Evolutionary conservation across 805 yeast species (phyloP), one percentile per base, ranked within the genome.

Genomic region (Starmerella vitae): DNA sequence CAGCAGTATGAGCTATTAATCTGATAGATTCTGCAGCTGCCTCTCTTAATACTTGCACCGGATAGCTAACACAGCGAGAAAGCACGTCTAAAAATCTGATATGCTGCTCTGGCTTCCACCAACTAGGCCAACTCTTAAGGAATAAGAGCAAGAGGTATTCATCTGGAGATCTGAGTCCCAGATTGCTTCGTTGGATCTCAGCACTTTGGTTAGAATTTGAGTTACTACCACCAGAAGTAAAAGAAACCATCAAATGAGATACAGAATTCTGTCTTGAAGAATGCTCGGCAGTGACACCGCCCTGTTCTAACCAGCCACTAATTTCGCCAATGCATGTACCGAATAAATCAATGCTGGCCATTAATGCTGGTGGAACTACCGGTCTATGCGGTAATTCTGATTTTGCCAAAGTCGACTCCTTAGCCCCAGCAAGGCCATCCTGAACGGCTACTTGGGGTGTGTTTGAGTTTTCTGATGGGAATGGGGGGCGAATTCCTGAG

Each of bases 71-170:
- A 24, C 45, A 46, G 41, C 83, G 67, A 30, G 86, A 76, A 13
- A 91, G 61, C 3, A 84, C 63, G 42, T 88, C 97, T 20, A 86
- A 72, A 2, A 78, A 62, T 24, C 72, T 68, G 41, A 78, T 68
- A 51, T 76, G 75, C 9, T 74, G 70, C 2, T 76, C 65, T 0
- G 66, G 58, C 2, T 41, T 36, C 46, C 48, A 47, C 49, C 80
- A 71, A 74, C 86, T 79, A 0, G 97, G 91, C 32, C 79, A 63
- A 2, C 79, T 66, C 22, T 81, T 82, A 1, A 85, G 64, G 15
- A 39, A 39, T 7, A 37, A 31, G 3, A 42, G 32, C 26, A 47
- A 28, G 2, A 47, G 42, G 5, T 43, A 38, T 18, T 46, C 44
- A 20, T 47, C 49, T 7, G 48, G 30, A 3, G 43, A 35, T 19